Evolutionary conservation across 2,329 filamentous ascomycete species (phyloP), one percentile per base, ranked within the genome.

Genomic region (Lachnellula suecica): DNA sequence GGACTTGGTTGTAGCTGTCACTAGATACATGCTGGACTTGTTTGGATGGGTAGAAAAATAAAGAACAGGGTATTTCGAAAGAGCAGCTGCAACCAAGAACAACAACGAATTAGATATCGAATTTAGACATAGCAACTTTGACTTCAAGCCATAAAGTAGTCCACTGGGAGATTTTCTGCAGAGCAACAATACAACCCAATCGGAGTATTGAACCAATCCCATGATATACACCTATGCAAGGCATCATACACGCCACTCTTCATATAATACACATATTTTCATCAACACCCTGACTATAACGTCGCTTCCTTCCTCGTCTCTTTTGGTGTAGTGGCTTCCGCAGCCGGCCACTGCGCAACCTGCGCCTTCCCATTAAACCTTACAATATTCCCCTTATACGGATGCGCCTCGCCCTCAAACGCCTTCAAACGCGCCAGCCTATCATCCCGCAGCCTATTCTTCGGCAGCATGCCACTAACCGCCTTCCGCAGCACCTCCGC

Each of bases 391-490:
- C 86, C 73, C 80, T 89, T 89, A 71, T 97, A 97, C 35, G 94
- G 95, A 76, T 99, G 92, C 22, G 84, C 84, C 35, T 83, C 78
- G n/a, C 93, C 91, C 74, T 99, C 95, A 71, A 97, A 99, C 5
- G 89, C 92, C 82, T 97, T 99, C 69, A 99, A 74, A 63, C 94
- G 79, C 34, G 86, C 90, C 74, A 99, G 75, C 59, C 95, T 77
- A 77, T 91, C 89, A 70, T 97, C 91, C 64, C 93, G 79, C 67
- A 99, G 74, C 66, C 92, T 78, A 74, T 99, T 99, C 82, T 99
- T 99, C 49, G 94, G 94, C 72, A 99, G 73, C 94, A 99, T 99
- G 44, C 95, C 95, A 68, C 88, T 88, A 37, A 99, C 95, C 1
- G 95, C 94, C 71, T 91, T 89, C 66, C 91, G 81, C 69, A 99